phyloP scores from a whole-genome alignment of 805 yeast species.

The Komagataella ulmi region DNA sequence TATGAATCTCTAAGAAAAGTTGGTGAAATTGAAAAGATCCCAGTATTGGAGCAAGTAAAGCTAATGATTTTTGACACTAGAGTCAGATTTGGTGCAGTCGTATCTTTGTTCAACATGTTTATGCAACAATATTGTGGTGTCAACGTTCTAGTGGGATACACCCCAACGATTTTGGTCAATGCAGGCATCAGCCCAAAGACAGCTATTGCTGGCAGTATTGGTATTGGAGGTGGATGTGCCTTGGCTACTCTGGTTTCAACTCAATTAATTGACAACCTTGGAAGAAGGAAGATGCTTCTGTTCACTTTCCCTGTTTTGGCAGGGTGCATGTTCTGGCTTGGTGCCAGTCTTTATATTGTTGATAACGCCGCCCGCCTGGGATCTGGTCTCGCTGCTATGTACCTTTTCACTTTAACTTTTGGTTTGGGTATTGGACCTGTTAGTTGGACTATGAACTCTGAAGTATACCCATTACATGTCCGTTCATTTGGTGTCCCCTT shows the following conservation, averaged over 20 bases:
- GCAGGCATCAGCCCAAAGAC: slow-evolving; percentile 50
- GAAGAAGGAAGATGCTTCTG: slow-evolving; percentile 50
- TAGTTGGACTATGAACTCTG: slow-evolving; percentile 82
- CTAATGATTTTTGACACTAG: slow-evolving; percentile 63
- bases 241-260: slow-evolving; percentile 75
- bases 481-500: slow-evolving; percentile 73
- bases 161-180: slow-evolving; percentile 59
- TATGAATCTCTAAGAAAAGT: slow-evolving; percentile 53
- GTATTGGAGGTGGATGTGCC: slow-evolving; percentile 74
- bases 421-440: slow-evolving; percentile 85
- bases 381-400: slow-evolving; percentile 58
- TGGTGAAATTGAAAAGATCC: slow-evolving; percentile 27
- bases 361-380: slow-evolving; percentile 42
- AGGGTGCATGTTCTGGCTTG: slow-evolving; percentile 60
- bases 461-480: slow-evolving; percentile 65
- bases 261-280: slow-evolving; percentile 64
- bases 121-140: slow-evolving; percentile 90
- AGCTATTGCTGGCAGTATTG: slow-evolving; percentile 72
- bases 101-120: slow-evolving; percentile 73
- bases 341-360: slow-evolving; percentile 33
- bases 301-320: slow-evolving; percentile 53
- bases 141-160: slow-evolving; percentile 78
- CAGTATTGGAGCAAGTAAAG: slow-evolving; percentile 30
- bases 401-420: slow-evolving; percentile 58
- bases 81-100: slow-evolving; percentile 72